Base-by-base conservation (phyloP, 106 monocot species). In the Dioscorea alata region DNA sequence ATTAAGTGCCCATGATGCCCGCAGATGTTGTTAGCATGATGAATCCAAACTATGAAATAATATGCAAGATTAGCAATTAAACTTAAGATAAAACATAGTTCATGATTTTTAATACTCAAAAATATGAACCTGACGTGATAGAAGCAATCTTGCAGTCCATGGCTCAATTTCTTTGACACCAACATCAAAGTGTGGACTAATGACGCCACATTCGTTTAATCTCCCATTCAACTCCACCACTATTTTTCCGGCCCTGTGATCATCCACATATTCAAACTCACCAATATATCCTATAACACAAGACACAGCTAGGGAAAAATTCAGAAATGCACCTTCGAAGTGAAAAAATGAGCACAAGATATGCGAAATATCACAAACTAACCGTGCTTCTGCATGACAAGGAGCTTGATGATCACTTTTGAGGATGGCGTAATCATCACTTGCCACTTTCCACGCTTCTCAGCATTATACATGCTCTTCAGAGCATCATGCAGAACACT, bases 1-100 rank as follows among this genome's bases (percentile, higher is more conserved):
- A 73, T 95, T 95, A 34, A 95, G 73, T 23, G 91, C 91, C 81
- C 82, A 86, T 86, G 63, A 82, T 86, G 42, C 86, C 86, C 2
- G 78, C 86, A 48, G 79, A 86, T 22, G 86, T 86, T 8, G 78
- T 86, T 64, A 86, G 64, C 57, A 82, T 75, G 50, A 82, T 86
- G 61, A 82, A 86, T 15, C 79, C 79, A 54, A 79, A 79, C 79
- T 79, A 72, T 42, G 28, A 3, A 58, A 21, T 23, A 12, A n/a
- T 49, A 49, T 49, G 49, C 4, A 6, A 57, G 56, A 17, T 25
- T 54, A 6, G 12, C 13, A 24, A 53, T 22, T 13, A 2, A n/a
- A 67, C 10, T 20, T 33, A 0, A 63, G 4, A 4, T 34, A 6
- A 13, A n/a, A 28, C 28, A 28, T 18, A 0, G 25, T 8, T 33